Base-by-base conservation (phyloP, 1,284 basidiomycete genomes). In the Pyrrhoderma lamaoense region DNA sequence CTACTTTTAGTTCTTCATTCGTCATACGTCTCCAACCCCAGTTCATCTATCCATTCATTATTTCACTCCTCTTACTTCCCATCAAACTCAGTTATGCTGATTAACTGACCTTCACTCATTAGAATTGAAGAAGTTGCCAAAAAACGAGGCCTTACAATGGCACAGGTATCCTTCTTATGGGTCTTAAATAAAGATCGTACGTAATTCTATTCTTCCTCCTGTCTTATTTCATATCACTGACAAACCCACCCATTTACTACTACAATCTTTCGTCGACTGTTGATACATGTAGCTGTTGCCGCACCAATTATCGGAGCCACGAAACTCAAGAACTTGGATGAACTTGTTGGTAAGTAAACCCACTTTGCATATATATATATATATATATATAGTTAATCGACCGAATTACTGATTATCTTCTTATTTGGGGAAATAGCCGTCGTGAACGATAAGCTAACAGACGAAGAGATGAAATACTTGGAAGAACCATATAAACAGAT, bases 231-330 rank as follows among this genome's bases (percentile, higher is more conserved):
- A 11, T 40, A 40, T 7, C n/a, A 14, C 22, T 21, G 8, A 22
- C 3, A 43, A 43, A 7, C 25, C 4, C 13, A n/a, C 19, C 19
- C 21, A 22, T 14, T n/a, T n/a, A n/a, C n/a, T n/a, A n/a, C n/a
- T n/a, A n/a, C n/a, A n/a, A n/a, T n/a, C 7, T 8, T 8, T 42
- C 7, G 21, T 8, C 21, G 16, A 7, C 39, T 8, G 21, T 5
- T 31, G 11, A 31, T 11, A 3, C 19, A 16, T 3, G 7, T 23
- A 43, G 42, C 63, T 35, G 72, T 79, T 9, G 67, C 72, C 16
- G 75, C 76, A 4, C 77, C 77, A 1, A 76, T 80, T 57, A 68
- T 79, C 16, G 77, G 77, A 1, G 72, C 71, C 3, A 78, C 72
- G 3, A 73, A 65, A 43, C 59, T 77, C 11, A 64, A 72, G 56